Base-by-base conservation (phyloP, 2,329 filamentous ascomycete genomes). In the Sclerotinia sclerotiorum region DNA sequence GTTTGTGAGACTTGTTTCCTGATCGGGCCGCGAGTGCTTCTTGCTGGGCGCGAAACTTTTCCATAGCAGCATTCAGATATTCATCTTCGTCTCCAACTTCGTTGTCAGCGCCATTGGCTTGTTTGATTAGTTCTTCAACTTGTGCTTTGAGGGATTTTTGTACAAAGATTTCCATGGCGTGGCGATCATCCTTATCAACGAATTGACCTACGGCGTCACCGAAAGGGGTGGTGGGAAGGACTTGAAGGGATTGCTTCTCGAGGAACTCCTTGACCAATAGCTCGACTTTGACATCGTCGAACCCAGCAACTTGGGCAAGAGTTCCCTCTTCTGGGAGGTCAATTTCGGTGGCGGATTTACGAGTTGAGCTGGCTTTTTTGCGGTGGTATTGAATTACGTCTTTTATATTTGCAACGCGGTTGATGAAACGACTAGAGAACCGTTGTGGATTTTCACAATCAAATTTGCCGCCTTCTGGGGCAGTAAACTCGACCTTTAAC, bases 381-480 rank as follows among this genome's bases (percentile, higher is more conserved):
- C 92, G 88, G 79, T 97, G 89, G 77, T 97, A 98, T 75, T 94
- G 91, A 0, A 99, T 89, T 0, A 99, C 93, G 74, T 99, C 95
- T 73, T 94, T 96, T 13, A 90, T 89, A 76, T 99, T 99, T 69
- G 95, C 95, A 0, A 99, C 94, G 76, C 88, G 91, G n/a, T 89
- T 90, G 1, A 90, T 85, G 74, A 98, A 99, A 3, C 93, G 87
- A 77, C 97, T 97, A 0, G 94, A 98, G 76, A 98, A 97, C 11
- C 95, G 88, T 77, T 98, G 95, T 0, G 95, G 94, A 70, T 99
- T 99, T 78, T 98, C 95, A 72, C 91, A 90, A 73, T 98, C 92
- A 75, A 93, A 99, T 48, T 88, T 87, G 19, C 93, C 91, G 5
- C 93, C 92, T 0, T 96, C 92, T 0, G 90, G 90, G 0, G 93